These are phyloP conservation scores for Zelopaecilomyces penicillatus DNA, from an alignment of 2,329 filamentous ascomycete species.

Conservation along the genomic window DNA sequence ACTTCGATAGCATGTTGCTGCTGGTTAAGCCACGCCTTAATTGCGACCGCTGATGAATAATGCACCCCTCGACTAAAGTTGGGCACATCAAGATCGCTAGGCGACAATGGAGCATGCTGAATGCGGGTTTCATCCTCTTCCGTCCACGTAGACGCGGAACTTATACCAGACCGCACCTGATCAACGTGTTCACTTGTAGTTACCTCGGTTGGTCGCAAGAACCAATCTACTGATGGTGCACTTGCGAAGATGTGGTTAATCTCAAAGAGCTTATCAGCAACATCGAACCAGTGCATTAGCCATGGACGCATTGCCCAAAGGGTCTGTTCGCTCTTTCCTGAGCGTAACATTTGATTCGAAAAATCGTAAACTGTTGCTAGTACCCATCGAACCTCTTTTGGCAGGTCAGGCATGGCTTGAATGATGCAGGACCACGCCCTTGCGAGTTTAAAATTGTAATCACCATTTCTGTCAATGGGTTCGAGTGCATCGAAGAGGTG, in stretches of 20 bases:
- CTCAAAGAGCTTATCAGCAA: slow-evolving; percentile 17
- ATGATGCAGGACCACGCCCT: slow-evolving; percentile 23
- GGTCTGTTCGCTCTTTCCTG: slow-evolving; percentile 7
- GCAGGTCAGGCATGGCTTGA: slow-evolving; percentile 16
- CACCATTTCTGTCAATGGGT: slow-evolving; percentile 13
- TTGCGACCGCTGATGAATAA: too few relatives aligned
- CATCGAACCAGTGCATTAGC: slow-evolving; percentile 20
- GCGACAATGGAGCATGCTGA: too few relatives aligned
- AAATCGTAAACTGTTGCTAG: slow-evolving; percentile 24
- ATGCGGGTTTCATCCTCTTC: too few relatives aligned
- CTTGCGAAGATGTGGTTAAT: slow-evolving; percentile 8
- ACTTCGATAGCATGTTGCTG: too few relatives aligned
- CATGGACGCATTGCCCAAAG: slow-evolving; percentile 19
- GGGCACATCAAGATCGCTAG: too few relatives aligned
- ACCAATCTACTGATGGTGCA: slow-evolving; percentile 20
- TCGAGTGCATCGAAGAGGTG: slow-evolving; percentile 16
- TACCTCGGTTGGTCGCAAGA: slow-evolving; percentile 10
- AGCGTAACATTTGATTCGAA: slow-evolving; percentile 18
- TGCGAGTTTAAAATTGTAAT: slow-evolving; percentile 19
- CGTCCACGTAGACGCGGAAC: too few relatives aligned
- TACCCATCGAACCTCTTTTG: slow-evolving; percentile 23
- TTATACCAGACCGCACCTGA: too few relatives aligned
- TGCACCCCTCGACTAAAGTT: too few relatives aligned
- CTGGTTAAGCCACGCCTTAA: too few relatives aligned
- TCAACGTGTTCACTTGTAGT: background rate